Base-by-base conservation (phyloP, 805 yeast species). In the Starmerella tilneyi region DNA sequence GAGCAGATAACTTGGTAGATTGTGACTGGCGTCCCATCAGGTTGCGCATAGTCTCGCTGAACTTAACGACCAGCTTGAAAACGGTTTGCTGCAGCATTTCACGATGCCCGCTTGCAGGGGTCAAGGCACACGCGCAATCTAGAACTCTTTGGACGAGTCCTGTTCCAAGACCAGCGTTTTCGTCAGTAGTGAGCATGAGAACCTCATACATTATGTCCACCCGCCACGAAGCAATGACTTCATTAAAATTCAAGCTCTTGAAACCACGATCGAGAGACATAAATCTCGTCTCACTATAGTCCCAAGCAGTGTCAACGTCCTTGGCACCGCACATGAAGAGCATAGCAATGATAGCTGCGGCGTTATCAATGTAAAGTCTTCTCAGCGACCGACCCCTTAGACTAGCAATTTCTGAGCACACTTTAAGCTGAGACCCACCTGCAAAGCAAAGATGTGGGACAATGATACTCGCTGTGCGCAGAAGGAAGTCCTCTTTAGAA, bases 1-100 rank as follows among this genome's bases (percentile, higher is more conserved):
- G 69, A 1, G 50, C 54, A 11, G 47, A 36, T 1, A 51, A 66
- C 57, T 83, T 85, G 40, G 82, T 86, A 41, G 79, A 67, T 53
- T 73, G 79, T 0, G 94, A 84, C 35, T 76, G 77, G 31, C 75
- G 70, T 1, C 92, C 92, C 50, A 74, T 76, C 12, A 75, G 71
- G 49, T 81, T 84, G 56, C 84, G 81, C 30, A 88, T 76, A 19
- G 79, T 76, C 51, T 84, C 86, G 5, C 94, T 80, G 55, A 88
- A 83, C 36, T 75, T 71, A 12, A 49, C 44, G 50, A 83, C 89
- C 4, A 84, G 39, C 15, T 47, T 47, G 49, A 46, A 48, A 1
- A 56, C 43, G 5, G 50, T 44, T 26, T 49, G 50, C 30, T 48
- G 48, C 15, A 49, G 26, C 19, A 51, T 22, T 30, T 48, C 54